phyloP scores from a whole-genome alignment of 805 yeast species.

The Candida dajiaensis region DNA sequence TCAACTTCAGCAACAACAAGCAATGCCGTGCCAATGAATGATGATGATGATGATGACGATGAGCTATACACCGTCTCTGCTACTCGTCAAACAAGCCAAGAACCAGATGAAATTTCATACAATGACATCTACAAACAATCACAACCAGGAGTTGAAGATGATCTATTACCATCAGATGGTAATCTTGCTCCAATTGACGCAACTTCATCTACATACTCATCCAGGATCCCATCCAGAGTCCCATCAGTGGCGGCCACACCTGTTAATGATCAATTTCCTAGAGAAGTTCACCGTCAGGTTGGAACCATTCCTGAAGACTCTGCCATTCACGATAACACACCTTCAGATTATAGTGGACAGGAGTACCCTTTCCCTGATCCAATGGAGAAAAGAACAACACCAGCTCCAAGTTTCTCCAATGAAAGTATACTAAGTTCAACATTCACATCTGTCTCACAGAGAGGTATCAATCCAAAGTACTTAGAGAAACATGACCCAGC shows the following conservation, averaged over 20 bases:
- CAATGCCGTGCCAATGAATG: not conserved
- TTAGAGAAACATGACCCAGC: constrained; percentile 24
- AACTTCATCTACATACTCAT: constrained; percentile 22
- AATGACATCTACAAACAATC: not conserved
- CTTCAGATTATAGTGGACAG: not conserved
- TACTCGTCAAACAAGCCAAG: not conserved
- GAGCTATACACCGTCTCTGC: not conserved
- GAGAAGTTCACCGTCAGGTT: constrained; percentile 3
- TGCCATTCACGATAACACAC: constrained; percentile 1
- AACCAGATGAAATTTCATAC: not conserved
- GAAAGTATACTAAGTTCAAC: constrained; percentile 41
- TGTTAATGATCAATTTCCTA: constrained; percentile 9
- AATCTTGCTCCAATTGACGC: constrained; percentile 5
- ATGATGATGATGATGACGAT: not conserved
- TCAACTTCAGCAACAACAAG: not conserved
- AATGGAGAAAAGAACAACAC: constrained; percentile 20
- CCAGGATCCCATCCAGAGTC: constrained; percentile 14
- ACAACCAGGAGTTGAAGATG: not conserved
- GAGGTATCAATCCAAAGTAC: constrained; percentile 62
- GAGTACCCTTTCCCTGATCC: constrained; percentile 21
- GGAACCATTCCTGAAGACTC: constrained; percentile 13
- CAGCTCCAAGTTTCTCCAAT: constrained; percentile 27
- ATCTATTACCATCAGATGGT: not conserved
- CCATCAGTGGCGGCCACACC: constrained; percentile 18
- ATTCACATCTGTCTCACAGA: constrained; percentile 72